phyloP scores from a whole-genome alignment of 2,329 filamentous ascomycete genomes.

The Chaetomium strumarium region DNA sequence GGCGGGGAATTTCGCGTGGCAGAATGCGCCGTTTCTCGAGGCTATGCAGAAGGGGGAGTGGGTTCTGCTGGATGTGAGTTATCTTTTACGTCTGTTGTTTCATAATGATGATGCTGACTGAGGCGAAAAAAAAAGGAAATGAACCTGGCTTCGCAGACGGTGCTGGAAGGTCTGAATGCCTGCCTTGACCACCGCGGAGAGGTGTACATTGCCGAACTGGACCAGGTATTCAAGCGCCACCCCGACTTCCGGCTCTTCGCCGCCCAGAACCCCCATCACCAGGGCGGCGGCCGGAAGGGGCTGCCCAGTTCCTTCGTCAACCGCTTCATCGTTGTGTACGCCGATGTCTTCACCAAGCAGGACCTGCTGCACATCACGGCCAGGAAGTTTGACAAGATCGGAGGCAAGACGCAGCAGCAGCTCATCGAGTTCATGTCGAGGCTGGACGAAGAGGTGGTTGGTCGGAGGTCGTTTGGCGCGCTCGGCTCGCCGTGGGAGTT shows the following conservation, averaged over 20 bases:
- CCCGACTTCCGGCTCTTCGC: slow-evolving; percentile 91
- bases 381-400: slow-evolving; percentile 65
- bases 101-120: slow-evolving; percentile 2
- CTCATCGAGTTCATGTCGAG: slow-evolving; percentile 75
- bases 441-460: slow-evolving; percentile 67
- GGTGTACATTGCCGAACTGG: slow-evolving; percentile 90
- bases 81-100: neutral
- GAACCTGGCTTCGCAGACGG: slow-evolving; percentile 95
- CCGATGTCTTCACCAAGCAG: slow-evolving; percentile 76
- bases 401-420: slow-evolving; percentile 52
- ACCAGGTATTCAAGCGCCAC: slow-evolving; percentile 88
- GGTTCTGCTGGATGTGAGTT: slow-evolving; percentile 70
- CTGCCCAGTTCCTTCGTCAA: slow-evolving; percentile 95
- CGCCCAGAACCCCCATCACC: slow-evolving; percentile 94
- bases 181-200: slow-evolving; percentile 95
- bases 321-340: slow-evolving; percentile 95
- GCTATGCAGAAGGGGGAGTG: slow-evolving; percentile 97
- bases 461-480: slow-evolving; percentile 51
- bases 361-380: slow-evolving; percentile 79
- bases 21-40: slow-evolving; percentile 88
- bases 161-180: slow-evolving; percentile 91
- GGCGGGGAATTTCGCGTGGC: slow-evolving; percentile 88
- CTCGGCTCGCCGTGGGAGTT: slow-evolving; percentile 88
- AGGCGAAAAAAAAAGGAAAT: slow-evolving; percentile 59
- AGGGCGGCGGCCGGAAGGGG: slow-evolving; percentile 92